Evolutionary conservation across 2,329 filamentous ascomycete genomes (phyloP), one percentile per base, ranked within the genome.

Genomic region (Cyphellophora attinorum): DNA sequence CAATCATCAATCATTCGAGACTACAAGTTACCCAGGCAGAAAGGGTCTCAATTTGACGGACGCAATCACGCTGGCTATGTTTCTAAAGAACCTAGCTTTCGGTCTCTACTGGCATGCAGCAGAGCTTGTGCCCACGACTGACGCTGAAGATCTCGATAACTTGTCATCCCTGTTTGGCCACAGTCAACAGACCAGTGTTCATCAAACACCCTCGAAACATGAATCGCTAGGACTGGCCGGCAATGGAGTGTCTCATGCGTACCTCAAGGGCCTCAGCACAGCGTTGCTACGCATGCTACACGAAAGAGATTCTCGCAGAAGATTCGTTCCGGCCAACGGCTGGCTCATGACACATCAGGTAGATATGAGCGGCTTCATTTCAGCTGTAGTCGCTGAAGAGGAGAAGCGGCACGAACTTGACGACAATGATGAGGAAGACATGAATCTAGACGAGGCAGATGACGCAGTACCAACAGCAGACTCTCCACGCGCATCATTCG

Each of bases 311-410:
- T 98, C 91, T 5, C 72, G 91, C 40, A 76, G 88, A 14, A 78
- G 74, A 18, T 96, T 96, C 53, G 61, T 96, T 14, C 81, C 85
- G 2, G 61, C 70, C n/a, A 74, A 77, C 31, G 88, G 94, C 55
- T 98, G 91, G 91, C 67, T 96, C 21, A 96, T 96, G 88, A 91
- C 82, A 1, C 80, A 77, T 41, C 67, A 69, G 13, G 84, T 96
- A 38, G 82, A 95, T 50, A 91, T 94, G 79, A 78, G 81, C 42
- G 76, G 81, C 0, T 96, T 96, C 51, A 81, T 94, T 29, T 70
- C 76, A 6, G 81, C 84, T 2, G 88, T 96, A 2, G 86, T 95
- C 3, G 69, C 77, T 29, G 91, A 98, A 58, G 86, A 95, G 53
- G 79, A 93, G 53, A 73, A 67, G 31, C 70, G 82, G 21, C 81